Conservation (phyloP, 768 basidiomycete genomes). For the Tylopilus sp. region DNA sequence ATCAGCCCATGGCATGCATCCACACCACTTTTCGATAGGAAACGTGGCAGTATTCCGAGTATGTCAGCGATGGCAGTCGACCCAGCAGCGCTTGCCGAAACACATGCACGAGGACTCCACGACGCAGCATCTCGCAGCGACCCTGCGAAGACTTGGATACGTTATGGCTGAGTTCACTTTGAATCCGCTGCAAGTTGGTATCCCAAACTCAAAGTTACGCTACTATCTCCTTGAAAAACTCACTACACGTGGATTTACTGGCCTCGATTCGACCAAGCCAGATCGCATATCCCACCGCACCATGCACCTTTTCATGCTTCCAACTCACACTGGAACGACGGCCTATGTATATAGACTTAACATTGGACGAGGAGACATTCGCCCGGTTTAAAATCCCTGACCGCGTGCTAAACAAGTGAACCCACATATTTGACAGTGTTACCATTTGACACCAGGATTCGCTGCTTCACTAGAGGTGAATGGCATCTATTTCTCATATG, state of each 20-base stretch:
- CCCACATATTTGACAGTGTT: conserved; percentile 70
- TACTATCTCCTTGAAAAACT: conserved; percentile 76
- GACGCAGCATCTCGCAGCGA: conserved; percentile 55
- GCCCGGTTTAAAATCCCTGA: conserved; percentile 47
- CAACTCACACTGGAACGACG: background rate
- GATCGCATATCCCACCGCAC: conserved; percentile 6
- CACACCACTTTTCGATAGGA: conserved; percentile 63
- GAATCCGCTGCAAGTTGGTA: conserved; percentile 73
- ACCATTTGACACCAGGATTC: conserved; percentile 58
- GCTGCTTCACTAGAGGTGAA: conserved; percentile 79
- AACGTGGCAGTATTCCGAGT: conserved; percentile 87
- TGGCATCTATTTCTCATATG: background rate
- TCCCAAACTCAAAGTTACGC: conserved; percentile 78
- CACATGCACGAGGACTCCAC: conserved; percentile 51
- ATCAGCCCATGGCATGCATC: conserved; percentile 41
- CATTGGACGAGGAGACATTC: conserved; percentile 10
- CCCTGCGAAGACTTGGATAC: conserved; percentile 55
- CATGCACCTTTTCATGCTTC: conserved; percentile 20
- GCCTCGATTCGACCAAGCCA: conserved; percentile 14
- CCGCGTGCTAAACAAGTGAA: conserved; percentile 69
- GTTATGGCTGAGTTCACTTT: conserved; percentile 57
- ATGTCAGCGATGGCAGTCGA: conserved; percentile 12
- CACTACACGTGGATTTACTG: conserved; percentile 37
- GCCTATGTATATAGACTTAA: conserved; percentile 2
- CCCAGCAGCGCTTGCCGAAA: conserved; percentile 5